These are phyloP conservation scores for Yamadazyma trypodendri DNA, from an alignment of 1,139 yeast genomes.

Conservation along the genomic window DNA sequence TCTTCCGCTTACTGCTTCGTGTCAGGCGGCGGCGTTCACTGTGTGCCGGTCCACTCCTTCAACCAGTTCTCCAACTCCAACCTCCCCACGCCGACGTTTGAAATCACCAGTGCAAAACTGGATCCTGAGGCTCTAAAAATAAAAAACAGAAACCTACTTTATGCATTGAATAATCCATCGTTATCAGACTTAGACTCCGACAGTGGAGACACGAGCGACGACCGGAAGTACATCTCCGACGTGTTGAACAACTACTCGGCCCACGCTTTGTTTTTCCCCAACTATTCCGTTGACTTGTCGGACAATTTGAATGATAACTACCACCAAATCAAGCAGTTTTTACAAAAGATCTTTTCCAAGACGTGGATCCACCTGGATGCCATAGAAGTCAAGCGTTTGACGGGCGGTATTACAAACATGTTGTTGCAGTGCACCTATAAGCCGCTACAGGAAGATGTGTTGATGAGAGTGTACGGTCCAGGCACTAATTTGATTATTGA, in stretches of 20 bases:
- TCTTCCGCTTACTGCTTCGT: slow-evolving; percentile 41
- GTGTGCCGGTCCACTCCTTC: slow-evolving; percentile 34
- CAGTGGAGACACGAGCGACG: slow-evolving; percentile 13
- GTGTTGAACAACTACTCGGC: slow-evolving; percentile 29
- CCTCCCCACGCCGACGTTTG: slow-evolving; percentile 9
- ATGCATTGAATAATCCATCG: slow-evolving; percentile 45
- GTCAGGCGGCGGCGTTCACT: slow-evolving; percentile 37
- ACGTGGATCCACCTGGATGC: slow-evolving; percentile 26
- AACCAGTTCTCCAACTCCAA: slow-evolving; percentile 15
- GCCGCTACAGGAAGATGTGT: slow-evolving; percentile 35
- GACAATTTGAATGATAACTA: slow-evolving; percentile 31
- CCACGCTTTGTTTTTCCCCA: slow-evolving; percentile 42
- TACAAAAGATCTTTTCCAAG: slow-evolving; percentile 34
- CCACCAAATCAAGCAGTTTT: slow-evolving; percentile 31
- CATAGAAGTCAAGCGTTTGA: slow-evolving; percentile 42
- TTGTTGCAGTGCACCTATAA: slow-evolving; percentile 50
- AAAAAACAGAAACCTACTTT: slow-evolving; percentile 38
- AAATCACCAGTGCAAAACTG: background rate
- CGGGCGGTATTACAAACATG: slow-evolving; percentile 83
- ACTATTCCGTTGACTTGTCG: slow-evolving; percentile 32
- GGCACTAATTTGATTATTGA: slow-evolving; percentile 76
- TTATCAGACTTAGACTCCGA: slow-evolving; percentile 41
- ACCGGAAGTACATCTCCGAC: slow-evolving; percentile 13
- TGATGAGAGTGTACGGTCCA: slow-evolving; percentile 73
- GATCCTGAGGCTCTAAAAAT: slow-evolving; percentile 18